Evolutionary conservation across 768 basidiomycete species (phyloP), one percentile per base, ranked within the genome.

Genomic region (Dioszegia hungarica): DNA sequence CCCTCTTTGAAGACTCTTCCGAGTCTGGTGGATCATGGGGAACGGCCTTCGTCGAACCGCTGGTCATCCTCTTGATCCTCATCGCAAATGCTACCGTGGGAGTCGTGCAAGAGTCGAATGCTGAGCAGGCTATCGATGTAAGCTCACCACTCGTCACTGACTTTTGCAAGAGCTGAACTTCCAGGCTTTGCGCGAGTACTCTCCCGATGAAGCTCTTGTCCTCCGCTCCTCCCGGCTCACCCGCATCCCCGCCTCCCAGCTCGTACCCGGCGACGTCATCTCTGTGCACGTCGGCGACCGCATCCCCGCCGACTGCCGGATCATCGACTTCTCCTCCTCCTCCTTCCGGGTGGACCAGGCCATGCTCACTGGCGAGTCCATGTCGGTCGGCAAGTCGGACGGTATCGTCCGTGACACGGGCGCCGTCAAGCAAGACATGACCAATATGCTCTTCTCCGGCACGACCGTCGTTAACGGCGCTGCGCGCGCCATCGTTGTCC

Each of bases 361-460:
- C 29, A 89, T 98, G 70, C 82, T 99, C 49, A 99, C 94, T 1
- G 94, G 94, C 24, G 94, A 99, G 78, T 90, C 88, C 65, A 81
- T 81, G 57, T 90, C 89, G 62, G 93, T 97, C 38, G 83, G 84
- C 79, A 99, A 99, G 79, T 83, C 79, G 19, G 72, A 82, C 5
- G 83, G 83, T 9, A 78, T 81, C 28, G 86, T 99, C 43, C 63
- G 79, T 10, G 94, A 97, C 68, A 45, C 67, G 33, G 82, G 80
- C 63, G 94, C 93, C 6, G 94, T 98, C 57, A 95, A 94, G 78
- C 94, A 98, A 77, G 94, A 99, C 68, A 94, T 94, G 93, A 85
- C 82, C 56, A 98, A 97, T 77, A 95, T 95, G 78, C 79, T 98
- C 11, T 98, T 98, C 77, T 86, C 90, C 9, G 93, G 94, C 28